Evolutionary conservation across 345 rosid genomes (phyloP), one percentile per base, ranked within the genome.

Genomic region (Lumnitzera littorea): DNA sequence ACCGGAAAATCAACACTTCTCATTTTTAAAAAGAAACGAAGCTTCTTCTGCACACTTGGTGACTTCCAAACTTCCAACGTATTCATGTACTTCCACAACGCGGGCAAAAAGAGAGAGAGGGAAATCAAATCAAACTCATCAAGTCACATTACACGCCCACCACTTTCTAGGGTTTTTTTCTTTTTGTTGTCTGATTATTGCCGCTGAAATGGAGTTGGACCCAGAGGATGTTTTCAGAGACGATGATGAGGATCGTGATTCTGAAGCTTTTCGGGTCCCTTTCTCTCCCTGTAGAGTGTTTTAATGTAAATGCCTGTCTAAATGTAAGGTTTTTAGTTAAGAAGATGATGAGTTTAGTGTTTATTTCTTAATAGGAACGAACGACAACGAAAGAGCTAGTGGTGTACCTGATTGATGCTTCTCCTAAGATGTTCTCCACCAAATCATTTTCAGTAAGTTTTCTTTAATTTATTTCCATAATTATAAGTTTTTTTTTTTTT

Each of bases 171-270:
- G 43, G 31, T 27, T 36, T 36, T 27, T 36, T 36, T 36, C 11
- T 9, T 36, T 36, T 36, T 7, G 43, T 36, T 17, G 2, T 58
- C 63, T 25, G 46, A 3, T 15, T 41, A 51, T 8, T 24, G 46
- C 23, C 15, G 29, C 24, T 27, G 14, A 49, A 49, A 82, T 87
- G 94, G 91, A 82, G 57, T 64, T 94, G 65, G 99, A 86, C 77
- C 95, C 95, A 13, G 96, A 86, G 47, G 97, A 88, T 53, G 84
- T 94, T 64, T 94, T 94, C 82, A 82, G 81, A 70, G 97, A 94
- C 65, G 89, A 89, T 20, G 97, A 88, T 13, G 96, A 84, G 56
- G 91, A 88, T 67, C 66, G 74, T 12, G 95, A 83, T 16, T 68
- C 56, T 55, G 89, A 84, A 1, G 83, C 78, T 67, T 74, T 67